Percentiles rank a stretch among this genome's conserved stretches.
Conservation (phyloP, 1,139 yeast genomes). For the Groenewaldozyma auringiensis region DNA sequence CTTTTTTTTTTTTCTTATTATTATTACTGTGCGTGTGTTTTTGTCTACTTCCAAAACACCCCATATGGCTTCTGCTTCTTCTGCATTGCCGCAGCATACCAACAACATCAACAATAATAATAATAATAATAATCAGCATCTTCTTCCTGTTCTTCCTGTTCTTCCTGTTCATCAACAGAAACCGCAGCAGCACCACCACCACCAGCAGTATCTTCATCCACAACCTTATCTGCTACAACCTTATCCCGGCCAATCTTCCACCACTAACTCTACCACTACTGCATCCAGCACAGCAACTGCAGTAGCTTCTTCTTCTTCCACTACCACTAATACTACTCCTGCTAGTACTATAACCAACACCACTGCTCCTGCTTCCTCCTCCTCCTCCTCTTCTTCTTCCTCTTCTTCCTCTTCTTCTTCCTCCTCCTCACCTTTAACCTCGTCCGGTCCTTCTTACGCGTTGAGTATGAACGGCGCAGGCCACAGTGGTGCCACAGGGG, state of each 20-base stretch:
- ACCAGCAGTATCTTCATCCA: background rate
- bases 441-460: background rate
- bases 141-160: background rate
- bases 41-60: no score
- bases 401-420: conserved; percentile 2
- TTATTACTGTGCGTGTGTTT: no score
- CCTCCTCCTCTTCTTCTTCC: conserved; percentile 4
- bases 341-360: background rate
- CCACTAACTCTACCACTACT: background rate
- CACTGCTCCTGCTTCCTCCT: conserved; percentile 3
- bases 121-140: background rate
- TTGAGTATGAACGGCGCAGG: background rate
- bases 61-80: conserved; percentile 1
- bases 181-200: conserved; percentile 2
- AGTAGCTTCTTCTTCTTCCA: background rate
- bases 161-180: background rate
- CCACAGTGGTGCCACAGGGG: background rate
- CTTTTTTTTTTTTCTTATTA: no score
- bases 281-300: no score
- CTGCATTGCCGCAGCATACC: conserved; percentile 1
- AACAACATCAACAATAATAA: background rate
- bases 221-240: background rate
- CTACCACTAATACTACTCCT: background rate
- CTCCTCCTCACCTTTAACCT: background rate
- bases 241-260: conserved; percentile 1